Evolutionary conservation across 2,329 filamentous ascomycete species (phyloP).

Genomic region (Neocatenulostroma microsporum): DNA sequence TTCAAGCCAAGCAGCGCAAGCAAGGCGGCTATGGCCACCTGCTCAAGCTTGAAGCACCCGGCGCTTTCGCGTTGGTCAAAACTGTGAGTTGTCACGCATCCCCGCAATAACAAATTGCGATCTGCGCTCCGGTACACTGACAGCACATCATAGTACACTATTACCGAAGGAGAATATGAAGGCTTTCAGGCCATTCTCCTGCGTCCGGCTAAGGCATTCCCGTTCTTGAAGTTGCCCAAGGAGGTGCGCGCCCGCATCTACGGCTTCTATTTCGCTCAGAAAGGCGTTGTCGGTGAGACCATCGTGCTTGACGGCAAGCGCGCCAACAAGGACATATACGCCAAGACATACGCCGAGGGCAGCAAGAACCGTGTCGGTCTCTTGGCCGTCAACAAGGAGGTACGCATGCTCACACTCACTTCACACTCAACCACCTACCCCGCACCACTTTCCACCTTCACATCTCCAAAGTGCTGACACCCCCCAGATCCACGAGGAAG

Average conservation of each 20-base stretch:
- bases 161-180: slow-evolving; percentile 25
- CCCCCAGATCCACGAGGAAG: slow-evolving; percentile 25
- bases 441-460: neutral
- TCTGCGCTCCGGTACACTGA: no score
- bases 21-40: slow-evolving; percentile 19
- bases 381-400: slow-evolving; percentile 28
- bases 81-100: slow-evolving; percentile 23
- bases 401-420: slow-evolving; percentile 5
- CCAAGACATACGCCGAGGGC: slow-evolving; percentile 26
- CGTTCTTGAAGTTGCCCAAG: slow-evolving; percentile 24
- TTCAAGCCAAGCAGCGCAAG: slow-evolving; percentile 16
- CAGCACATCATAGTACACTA: neutral
- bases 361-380: slow-evolving; percentile 27
- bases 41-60: slow-evolving; percentile 25
- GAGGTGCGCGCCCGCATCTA: slow-evolving; percentile 26
- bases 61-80: slow-evolving; percentile 26
- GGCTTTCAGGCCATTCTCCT: slow-evolving; percentile 31
- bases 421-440: neutral
- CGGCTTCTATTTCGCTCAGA: slow-evolving; percentile 23
- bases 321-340: slow-evolving; percentile 20
- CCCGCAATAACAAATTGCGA: neutral
- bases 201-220: slow-evolving; percentile 28
- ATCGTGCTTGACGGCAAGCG: slow-evolving; percentile 28
- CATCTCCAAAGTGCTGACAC: neutral
- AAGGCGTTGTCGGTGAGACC: slow-evolving; percentile 16